Evolutionary conservation across 768 basidiomycete genomes (phyloP), one percentile per base, ranked within the genome.

Genomic region (Suillus weaverae): DNA sequence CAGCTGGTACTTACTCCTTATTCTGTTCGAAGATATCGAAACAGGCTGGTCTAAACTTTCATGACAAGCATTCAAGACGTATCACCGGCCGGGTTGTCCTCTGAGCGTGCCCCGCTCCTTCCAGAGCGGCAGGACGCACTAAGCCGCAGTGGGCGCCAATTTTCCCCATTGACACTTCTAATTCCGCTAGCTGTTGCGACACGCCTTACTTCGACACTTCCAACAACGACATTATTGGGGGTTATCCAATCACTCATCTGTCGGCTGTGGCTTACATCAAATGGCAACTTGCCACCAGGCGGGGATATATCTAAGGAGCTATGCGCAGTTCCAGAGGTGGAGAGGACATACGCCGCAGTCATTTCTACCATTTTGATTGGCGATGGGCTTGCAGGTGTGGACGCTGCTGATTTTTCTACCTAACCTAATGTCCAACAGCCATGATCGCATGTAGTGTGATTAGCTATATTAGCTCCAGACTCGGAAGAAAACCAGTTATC

Each of bases 171-270:
- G 18, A 69, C 60, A 1, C 69, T 74, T 22, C 63, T 78, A 30
- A 69, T 76, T 22, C 75, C 77, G 0, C 68, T 77, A 2, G 70
- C 70, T 14, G 57, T 77, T 14, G 65, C 66, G 30, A 68, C 68
- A 16, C 68, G 59, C 8, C 56, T 77, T 26, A 76, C 73, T 6
- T 53, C 14, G 4, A 53, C 46, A 11, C 63, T 77, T n/a, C 62
- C 71, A 22, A 20, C 66, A 2, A 75, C 77, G 1, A 78, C 77
- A 7, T 51, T 72, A 20, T 46, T 74, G 14, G 71, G 69, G 14
- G 64, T 77, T 11, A 13, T 74, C 2, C 72, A 75, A 36, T 69
- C 67, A 51, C 57, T 69, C 20, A 62, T 76, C 41, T 77, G 77
- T 67, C 68, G 66, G 36, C 14, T 67, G 22, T 77, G 74, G 69